Evolutionary conservation across 768 basidiomycete species (phyloP), one percentile per base, ranked within the genome.

Genomic region (Antrodiella citrinella): DNA sequence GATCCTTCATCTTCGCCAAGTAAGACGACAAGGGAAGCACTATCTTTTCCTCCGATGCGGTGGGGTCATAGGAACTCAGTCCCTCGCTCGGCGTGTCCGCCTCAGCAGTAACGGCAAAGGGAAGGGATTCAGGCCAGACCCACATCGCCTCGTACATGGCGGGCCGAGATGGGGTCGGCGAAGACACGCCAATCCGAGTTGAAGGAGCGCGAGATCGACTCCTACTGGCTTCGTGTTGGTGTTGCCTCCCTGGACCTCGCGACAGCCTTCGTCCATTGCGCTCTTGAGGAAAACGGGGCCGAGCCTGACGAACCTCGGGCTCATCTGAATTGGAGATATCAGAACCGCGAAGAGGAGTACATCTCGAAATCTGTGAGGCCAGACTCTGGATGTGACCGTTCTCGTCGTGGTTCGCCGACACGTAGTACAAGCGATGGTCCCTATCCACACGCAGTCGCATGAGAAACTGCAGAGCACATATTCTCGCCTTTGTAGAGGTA

Each of bases 371-470:
- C 30, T 89, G 71, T 2, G 74, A 70, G 1, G 84, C 83, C 4
- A 91, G 77, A 41, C 72, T 72, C 3, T 64, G 57, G 23, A 81
- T 73, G 40, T 83, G 72, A 4, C 79, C 78, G 47, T 85, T 74
- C 1, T 72, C 67, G 54, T 86, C 84, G 54, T 74, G 72, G 18
- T 67, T 70, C 13, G 65, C 66, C 41, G 74, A 68, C 18, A 78
- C 73, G 50, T 85, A 84, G 64, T 84, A 96, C 38, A 98, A 60
- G 10, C 84, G 75, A 60, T 99, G 95, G 57, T 93, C 87, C 0
- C 89, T 81, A 62, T 96, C 94, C 0, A 88, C 92, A 49, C 95
- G 76, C 18, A 98, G 71, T 12, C 91, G 81, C 72, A 93, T 81
- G 55, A 96, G 63, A 72, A 95, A 96, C 61, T 92, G 90, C 18